Conservation (phyloP, 169 alveolate genomes). For the Eimeria sp. region DNA sequence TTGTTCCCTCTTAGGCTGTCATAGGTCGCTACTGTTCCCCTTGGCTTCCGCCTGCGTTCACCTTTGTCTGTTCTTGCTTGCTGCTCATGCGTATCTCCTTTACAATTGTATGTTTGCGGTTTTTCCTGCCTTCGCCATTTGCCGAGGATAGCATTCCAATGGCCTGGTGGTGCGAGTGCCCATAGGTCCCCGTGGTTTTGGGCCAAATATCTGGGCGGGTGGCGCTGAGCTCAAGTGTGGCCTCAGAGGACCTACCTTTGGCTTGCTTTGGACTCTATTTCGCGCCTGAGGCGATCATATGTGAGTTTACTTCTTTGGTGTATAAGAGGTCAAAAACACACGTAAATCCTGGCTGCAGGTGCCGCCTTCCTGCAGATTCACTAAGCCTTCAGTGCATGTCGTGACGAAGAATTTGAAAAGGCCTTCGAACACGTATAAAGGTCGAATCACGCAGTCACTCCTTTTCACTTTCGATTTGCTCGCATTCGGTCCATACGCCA, state of each 20-base stretch:
- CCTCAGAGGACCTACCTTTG: neutral
- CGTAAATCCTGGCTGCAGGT: neutral
- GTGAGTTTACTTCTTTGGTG: neutral
- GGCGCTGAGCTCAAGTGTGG: neutral
- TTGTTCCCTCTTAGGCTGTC: neutral
- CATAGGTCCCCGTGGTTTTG: conserved; percentile 48
- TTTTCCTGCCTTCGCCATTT: neutral
- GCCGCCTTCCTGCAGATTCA: neutral
- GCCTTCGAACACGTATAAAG: neutral
- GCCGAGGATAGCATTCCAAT: neutral
- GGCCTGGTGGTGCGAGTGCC: neutral
- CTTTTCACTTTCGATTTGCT: neutral
- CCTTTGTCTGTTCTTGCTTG: neutral
- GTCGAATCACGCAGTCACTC: neutral
- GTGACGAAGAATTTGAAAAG: neutral
- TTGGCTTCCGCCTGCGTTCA: neutral
- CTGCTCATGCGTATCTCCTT: neutral
- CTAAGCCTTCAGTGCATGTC: neutral
- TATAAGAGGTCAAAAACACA: neutral
- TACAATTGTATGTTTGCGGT: neutral
- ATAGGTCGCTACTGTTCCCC: neutral
- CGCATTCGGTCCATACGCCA: neutral
- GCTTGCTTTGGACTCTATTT: conserved; percentile 47
- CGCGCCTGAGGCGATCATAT: conserved; percentile 38
- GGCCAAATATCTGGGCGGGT: conserved; percentile 45